Conservation (phyloP, 164 flowering plant species). For the Vitis cinerea region DNA sequence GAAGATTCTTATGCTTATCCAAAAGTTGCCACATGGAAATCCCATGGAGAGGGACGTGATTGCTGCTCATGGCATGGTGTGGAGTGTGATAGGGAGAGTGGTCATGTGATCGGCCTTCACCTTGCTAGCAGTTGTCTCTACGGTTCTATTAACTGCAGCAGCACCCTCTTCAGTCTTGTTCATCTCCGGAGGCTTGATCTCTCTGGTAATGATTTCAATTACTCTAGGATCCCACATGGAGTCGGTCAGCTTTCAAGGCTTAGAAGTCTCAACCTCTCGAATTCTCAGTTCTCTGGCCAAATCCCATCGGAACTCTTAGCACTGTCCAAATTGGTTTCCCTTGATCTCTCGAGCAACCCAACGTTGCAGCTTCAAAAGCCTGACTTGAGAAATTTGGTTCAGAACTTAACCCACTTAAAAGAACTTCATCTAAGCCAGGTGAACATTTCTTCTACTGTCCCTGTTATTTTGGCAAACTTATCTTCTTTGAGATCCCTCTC, state of each 20-base stretch:
- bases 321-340: conserved; percentile 16
- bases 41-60: too few relatives aligned
- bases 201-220: too few relatives aligned
- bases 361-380: conserved; percentile 4
- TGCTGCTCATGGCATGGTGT: too few relatives aligned
- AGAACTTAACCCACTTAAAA: conserved; percentile 6
- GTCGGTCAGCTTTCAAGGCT: conserved; percentile 15
- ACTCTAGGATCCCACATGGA: conserved; percentile 19
- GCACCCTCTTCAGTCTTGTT: too few relatives aligned
- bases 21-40: too few relatives aligned
- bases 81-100: too few relatives aligned
- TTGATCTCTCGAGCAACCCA: conserved; percentile 15
- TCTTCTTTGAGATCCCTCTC: conserved; percentile 12
- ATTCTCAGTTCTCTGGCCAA: conserved; percentile 23
- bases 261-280: conserved; percentile 22
- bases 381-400: neutral
- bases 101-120: too few relatives aligned
- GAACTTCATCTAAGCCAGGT: conserved; percentile 16
- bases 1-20: too few relatives aligned
- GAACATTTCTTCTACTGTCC: conserved; percentile 13
- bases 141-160: too few relatives aligned
- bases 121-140: too few relatives aligned
- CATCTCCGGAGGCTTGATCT: too few relatives aligned
- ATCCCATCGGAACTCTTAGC: conserved; percentile 21
- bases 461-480: conserved; percentile 8